phyloP scores from a whole-genome alignment of 148 eudicot genomes.

The Oxyria digyna region DNA sequence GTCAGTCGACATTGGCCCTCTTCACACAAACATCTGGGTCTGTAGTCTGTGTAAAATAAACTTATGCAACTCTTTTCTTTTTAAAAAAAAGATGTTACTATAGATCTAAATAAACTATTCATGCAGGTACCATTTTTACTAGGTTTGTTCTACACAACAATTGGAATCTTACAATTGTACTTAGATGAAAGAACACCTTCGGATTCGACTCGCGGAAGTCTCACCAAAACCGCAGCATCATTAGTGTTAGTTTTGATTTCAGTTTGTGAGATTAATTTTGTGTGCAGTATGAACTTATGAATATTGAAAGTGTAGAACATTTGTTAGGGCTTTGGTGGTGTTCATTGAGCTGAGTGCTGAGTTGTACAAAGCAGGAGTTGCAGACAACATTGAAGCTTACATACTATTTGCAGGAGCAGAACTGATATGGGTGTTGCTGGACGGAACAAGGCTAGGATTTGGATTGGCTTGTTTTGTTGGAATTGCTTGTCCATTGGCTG shows the following conservation, averaged over 20 bases:
- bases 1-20: conserved; percentile 67
- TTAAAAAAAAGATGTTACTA: not conserved
- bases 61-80: too few relatives aligned
- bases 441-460: conserved; percentile 51
- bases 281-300: too few relatives aligned
- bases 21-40: conserved; percentile 79
- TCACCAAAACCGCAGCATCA: conserved; percentile 34
- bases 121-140: conserved; percentile 66
- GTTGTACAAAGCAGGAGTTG: conserved; percentile 63
- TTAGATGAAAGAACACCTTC: conserved; percentile 39
- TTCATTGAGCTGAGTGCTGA: conserved; percentile 72
- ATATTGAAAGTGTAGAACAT: too few relatives aligned
- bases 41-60: not conserved
- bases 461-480: conserved; percentile 64
- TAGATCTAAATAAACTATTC: too few relatives aligned
- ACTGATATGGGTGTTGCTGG: conserved; percentile 44
- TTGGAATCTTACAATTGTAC: conserved; percentile 59
- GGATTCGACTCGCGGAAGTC: conserved; percentile 16
- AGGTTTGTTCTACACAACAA: conserved; percentile 54
- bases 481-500: conserved; percentile 68
- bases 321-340: conserved; percentile 46
- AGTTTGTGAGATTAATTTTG: not conserved
- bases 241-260: conserved; percentile 32
- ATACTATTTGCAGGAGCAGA: conserved; percentile 66
- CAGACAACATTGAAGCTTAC: conserved; percentile 72